Percentiles rank a stretch among this genome's conserved stretches.
Conservation (phyloP, 2,329 filamentous ascomycete species). For the Cladosporium sp. region DNA sequence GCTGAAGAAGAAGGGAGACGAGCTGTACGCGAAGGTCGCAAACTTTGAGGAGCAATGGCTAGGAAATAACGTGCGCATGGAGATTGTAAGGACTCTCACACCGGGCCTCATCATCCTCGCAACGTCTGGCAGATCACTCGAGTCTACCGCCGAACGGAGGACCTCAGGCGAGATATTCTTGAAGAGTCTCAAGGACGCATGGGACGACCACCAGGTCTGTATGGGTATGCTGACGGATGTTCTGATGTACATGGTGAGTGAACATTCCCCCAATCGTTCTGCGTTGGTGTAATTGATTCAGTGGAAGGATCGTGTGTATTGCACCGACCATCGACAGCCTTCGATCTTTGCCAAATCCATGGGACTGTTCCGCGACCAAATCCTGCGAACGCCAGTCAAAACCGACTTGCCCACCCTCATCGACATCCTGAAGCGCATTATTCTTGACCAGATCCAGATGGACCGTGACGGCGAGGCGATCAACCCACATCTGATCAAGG, state of each 20-base stretch:
- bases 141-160: slow-evolving; percentile 62
- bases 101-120: slow-evolving; percentile 60
- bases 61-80: slow-evolving; percentile 64
- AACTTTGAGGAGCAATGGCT: slow-evolving; percentile 82
- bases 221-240: slow-evolving; percentile 98
- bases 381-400: slow-evolving; percentile 61
- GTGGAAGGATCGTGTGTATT: slow-evolving; percentile 67
- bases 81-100: slow-evolving; percentile 67
- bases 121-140: slow-evolving; percentile 22
- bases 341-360: slow-evolving; percentile 83
- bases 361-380: slow-evolving; percentile 80
- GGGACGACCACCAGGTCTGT: slow-evolving; percentile 84
- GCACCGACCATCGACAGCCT: slow-evolving; percentile 65
- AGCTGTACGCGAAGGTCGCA: slow-evolving; percentile 76
- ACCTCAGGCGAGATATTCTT: slow-evolving; percentile 80
- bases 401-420: slow-evolving; percentile 55
- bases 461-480: slow-evolving; percentile 87
- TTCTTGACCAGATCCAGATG: slow-evolving; percentile 88
- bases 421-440: slow-evolving; percentile 71
- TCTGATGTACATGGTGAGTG: slow-evolving; percentile 70
- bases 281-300: neutral
- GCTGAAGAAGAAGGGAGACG: slow-evolving; percentile 75
- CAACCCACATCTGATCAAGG: slow-evolving; percentile 74
- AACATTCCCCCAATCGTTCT: neutral
- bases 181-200: slow-evolving; percentile 68